Evolutionary conservation across 2,329 filamentous ascomycete species (phyloP).

Genomic region (Scedosporium minutisporum): DNA sequence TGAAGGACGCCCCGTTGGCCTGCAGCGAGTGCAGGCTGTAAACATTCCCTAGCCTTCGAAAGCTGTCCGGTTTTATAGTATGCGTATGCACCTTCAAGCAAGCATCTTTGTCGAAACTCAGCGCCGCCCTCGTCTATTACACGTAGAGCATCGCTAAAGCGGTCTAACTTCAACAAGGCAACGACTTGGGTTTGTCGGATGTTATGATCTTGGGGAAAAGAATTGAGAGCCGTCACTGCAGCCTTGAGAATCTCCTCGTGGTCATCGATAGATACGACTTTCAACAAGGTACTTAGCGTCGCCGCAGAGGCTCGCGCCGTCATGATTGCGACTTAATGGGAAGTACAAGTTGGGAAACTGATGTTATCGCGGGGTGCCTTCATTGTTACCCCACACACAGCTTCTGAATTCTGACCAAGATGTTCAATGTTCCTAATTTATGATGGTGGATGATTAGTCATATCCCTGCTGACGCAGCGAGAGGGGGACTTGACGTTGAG

Average conservation of each 20-base stretch:
- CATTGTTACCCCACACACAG: background rate
- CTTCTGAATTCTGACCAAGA: background rate
- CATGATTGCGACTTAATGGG: background rate
- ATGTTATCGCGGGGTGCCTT: background rate
- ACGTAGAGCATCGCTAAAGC: slow-evolving; percentile 67
- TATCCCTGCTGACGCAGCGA: too few species aligned
- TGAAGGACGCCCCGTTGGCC: slow-evolving; percentile 35
- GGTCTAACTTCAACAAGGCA: slow-evolving; percentile 71
- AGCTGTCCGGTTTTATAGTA: slow-evolving; percentile 70
- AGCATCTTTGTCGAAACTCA: slow-evolving; percentile 48
- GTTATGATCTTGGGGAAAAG: slow-evolving; percentile 46
- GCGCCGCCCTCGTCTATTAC: slow-evolving; percentile 55
- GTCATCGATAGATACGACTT: slow-evolving; percentile 51
- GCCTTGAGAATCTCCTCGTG: slow-evolving; percentile 63
- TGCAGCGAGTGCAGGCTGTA: background rate
- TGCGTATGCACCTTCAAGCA: slow-evolving; percentile 69
- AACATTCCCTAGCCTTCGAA: slow-evolving; percentile 40
- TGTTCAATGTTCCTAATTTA: too few species aligned
- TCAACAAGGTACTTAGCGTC: slow-evolving; percentile 44
- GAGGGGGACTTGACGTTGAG: too few species aligned
- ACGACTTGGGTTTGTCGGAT: slow-evolving; percentile 63
- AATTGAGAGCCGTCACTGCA: slow-evolving; percentile 51
- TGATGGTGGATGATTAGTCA: too few species aligned
- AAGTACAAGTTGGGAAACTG: background rate
- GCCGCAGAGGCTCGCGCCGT: slow-evolving; percentile 26